Conservation (phyloP, 192 early-diverging fungal genomes). For the Linnemannia zychae region DNA sequence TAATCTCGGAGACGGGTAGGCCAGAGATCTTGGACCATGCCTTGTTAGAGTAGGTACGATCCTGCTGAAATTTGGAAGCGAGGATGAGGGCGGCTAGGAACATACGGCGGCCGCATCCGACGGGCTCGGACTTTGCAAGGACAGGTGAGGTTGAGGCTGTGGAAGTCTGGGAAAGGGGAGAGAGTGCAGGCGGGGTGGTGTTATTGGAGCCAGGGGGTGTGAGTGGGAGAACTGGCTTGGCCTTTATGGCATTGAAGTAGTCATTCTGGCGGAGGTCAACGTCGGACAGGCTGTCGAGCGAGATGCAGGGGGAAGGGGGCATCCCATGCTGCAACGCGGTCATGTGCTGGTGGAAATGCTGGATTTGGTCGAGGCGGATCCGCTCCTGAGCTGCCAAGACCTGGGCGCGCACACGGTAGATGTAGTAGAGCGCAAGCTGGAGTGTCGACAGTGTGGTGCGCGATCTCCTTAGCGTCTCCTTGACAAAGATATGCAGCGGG, state of each 20-base stretch:
- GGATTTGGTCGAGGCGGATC: constrained; percentile 30
- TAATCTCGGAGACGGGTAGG: constrained; percentile 78
- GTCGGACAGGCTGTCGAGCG: constrained; percentile 14
- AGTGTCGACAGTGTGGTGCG: constrained; percentile 76
- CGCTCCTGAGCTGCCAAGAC: constrained; percentile 41
- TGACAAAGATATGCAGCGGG: constrained; percentile 68
- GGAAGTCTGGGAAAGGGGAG: constrained; percentile 14
- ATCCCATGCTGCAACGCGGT: background rate
- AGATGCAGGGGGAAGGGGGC: constrained; percentile 16
- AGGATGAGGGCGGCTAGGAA: constrained; percentile 85
- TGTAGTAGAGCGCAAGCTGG: constrained; percentile 75
- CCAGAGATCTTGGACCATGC: constrained; percentile 88
- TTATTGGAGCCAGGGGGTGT: constrained; percentile 19
- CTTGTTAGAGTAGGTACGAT: constrained; percentile 83
- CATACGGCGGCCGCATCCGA: constrained; percentile 80
- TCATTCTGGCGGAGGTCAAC: constrained; percentile 4
- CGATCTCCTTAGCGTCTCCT: constrained; percentile 73
- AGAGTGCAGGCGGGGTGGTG: constrained; percentile 26
- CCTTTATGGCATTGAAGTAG: constrained; percentile 18
- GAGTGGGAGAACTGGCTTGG: background rate
- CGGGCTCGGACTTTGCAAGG: constrained; percentile 56
- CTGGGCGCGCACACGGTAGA: constrained; percentile 63
- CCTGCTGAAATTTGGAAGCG: constrained; percentile 86
- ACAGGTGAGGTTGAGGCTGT: constrained; percentile 29
- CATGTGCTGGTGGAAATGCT: constrained; percentile 24